phyloP scores from a whole-genome alignment of 2,329 filamentous ascomycete genomes.

The Cucurbitaria berberidis region DNA sequence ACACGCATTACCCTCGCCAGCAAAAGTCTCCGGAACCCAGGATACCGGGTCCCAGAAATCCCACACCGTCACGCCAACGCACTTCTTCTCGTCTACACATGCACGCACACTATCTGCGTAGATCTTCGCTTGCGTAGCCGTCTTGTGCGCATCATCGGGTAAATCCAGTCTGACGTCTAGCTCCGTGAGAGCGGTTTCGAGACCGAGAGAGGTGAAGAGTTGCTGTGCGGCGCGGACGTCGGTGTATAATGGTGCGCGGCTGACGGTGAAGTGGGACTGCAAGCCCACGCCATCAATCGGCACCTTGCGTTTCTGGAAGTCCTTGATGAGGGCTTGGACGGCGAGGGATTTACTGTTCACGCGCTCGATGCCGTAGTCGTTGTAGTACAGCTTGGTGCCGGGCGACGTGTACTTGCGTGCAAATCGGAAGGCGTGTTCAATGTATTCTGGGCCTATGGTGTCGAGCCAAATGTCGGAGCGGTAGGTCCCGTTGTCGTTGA shows the following conservation, averaged over 20 bases:
- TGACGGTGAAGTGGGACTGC: constrained; percentile 66
- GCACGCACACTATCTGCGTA: constrained; percentile 51
- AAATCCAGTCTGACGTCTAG: constrained; percentile 62
- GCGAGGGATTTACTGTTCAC: constrained; percentile 55
- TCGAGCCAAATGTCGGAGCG: constrained; percentile 61
- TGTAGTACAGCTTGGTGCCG: constrained; percentile 66
- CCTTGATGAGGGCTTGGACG: constrained; percentile 40
- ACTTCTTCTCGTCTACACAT: constrained; percentile 45
- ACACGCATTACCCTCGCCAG: constrained; percentile 46
- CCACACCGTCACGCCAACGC: constrained; percentile 52
- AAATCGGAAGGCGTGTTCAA: constrained; percentile 62
- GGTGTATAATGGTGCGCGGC: constrained; percentile 56
- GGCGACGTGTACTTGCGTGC: constrained; percentile 62
- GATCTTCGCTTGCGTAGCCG: constrained; percentile 56
- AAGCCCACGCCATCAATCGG: constrained; percentile 68
- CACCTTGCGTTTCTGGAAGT: constrained; percentile 46
- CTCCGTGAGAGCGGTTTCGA: constrained; percentile 68
- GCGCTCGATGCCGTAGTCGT: constrained; percentile 69
- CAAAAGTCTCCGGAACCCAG: constrained; percentile 48
- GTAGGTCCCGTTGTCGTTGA: constrained; percentile 63
- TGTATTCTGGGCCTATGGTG: constrained; percentile 63
- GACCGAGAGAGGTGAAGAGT: constrained; percentile 58
- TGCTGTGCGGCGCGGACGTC: constrained; percentile 55
- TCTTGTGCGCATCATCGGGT: constrained; percentile 52
- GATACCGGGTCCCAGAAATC: constrained; percentile 43